These are phyloP conservation scores for Phialocephala subalpina DNA, from an alignment of 2,329 filamentous ascomycete genomes.

Conservation along the genomic window DNA sequence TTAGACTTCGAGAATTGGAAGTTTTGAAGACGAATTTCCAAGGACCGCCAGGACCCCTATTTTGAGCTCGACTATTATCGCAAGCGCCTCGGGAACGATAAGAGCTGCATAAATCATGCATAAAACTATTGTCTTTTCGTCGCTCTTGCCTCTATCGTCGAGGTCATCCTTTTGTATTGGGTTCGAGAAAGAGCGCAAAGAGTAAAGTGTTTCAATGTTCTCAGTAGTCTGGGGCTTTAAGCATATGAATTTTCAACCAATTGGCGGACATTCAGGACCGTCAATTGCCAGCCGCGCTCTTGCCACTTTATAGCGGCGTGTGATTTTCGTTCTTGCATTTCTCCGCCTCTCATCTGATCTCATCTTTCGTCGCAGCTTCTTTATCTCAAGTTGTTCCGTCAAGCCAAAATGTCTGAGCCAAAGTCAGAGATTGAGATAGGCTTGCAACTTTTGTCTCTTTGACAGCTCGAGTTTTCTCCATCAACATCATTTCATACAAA, in stretches of 20 bases:
- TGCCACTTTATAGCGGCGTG: no score
- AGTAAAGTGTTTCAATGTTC: no score
- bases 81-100: not conserved
- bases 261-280: no score
- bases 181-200: no score
- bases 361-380: not conserved
- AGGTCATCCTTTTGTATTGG: not conserved
- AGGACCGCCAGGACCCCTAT: not conserved
- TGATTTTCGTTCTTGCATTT: not conserved
- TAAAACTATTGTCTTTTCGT: conserved; percentile 10
- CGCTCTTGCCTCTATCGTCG: not conserved
- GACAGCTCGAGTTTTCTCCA: not conserved
- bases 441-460: not conserved
- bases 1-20: not conserved
- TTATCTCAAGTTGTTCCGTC: not conserved
- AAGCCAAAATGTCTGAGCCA: not conserved
- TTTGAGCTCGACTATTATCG: conserved; percentile 1
- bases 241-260: no score
- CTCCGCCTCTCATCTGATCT: not conserved
- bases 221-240: no score
- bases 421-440: not conserved
- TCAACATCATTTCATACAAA: not conserved
- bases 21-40: not conserved
- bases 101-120: conserved; percentile 7
- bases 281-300: no score